Base-by-base conservation (phyloP, 2,329 filamentous ascomycete species). In the Arthrobotrys entomopaga region DNA sequence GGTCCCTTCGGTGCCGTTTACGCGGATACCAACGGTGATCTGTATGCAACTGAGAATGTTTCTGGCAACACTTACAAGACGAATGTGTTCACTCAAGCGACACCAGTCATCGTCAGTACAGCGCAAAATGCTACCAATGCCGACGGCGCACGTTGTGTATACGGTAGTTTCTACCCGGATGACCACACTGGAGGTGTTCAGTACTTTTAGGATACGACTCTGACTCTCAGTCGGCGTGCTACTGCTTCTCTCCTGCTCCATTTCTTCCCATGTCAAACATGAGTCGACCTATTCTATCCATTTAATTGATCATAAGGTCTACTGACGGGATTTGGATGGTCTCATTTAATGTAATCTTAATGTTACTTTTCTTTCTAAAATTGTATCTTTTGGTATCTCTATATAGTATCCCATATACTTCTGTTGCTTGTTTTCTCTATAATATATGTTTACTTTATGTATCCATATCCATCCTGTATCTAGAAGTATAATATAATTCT, bases 91-190 rank as follows among this genome's bases (percentile, higher is more conserved):
- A 38, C 48, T 15, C n/a, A 11, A 19, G 34, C 6, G 2, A 64
- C 19, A 19, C 59, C 59, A 2, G 49, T 54, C 2, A 3, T 64
- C 13, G 16, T 53, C 5, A 22, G 19, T 43, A 40, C 7, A 10
- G 24, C 15, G 2, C 8, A 16, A 8, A 13, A 29, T 1, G 48
- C 26, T 19, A n/a, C 15, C 15, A 64, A 64, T 19, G 46, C 34
- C 19, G 59, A 64, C 29, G 59, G 29, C 8, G 59, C 48, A 8
- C 26, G 59, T 10, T 64, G 59, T 38, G 34, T 54, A 13, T 64
- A 64, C 29, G 53, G 53, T 22, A 43, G 34, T 34, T 54, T n/a
- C n/a, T 54, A 38, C 8, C 26, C 26, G 2, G 52, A 54, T 19
- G 19, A 54, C 11, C 52, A 54, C 10, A 34, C 34, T 6, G 52